Evolutionary conservation across 2,329 filamentous ascomycete species (phyloP).

Genomic region (Aspergillus puulaauensis): DNA sequence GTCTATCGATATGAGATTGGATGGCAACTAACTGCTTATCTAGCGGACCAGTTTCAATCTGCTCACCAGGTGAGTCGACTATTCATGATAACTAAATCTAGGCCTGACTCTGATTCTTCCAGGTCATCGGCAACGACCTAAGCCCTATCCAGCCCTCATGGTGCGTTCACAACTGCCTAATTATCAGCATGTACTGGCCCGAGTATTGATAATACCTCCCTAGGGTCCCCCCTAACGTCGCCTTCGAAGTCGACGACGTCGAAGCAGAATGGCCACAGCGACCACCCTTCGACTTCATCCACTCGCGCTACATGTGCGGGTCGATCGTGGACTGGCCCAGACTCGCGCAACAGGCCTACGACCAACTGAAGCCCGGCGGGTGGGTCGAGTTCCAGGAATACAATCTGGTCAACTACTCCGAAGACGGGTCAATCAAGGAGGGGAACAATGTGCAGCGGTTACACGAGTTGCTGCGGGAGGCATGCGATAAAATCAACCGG

Average conservation of each 20-base stretch:
- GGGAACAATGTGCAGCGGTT: constrained; percentile 2
- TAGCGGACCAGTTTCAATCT: not conserved
- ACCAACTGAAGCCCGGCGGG: constrained; percentile 5
- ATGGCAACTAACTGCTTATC: not conserved
- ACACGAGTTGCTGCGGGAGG: not conserved
- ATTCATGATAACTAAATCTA: not conserved
- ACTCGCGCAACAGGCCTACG: constrained; percentile 2
- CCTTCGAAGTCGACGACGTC: constrained; percentile 12
- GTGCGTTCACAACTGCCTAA: not conserved
- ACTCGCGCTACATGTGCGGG: constrained; percentile 9
- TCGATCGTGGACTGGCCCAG: constrained; percentile 11
- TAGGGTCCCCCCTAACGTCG: constrained; percentile 10
- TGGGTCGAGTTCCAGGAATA: constrained; percentile 14
- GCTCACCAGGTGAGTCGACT: not conserved
- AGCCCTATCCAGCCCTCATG: constrained; percentile 11
- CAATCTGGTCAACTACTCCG: constrained; percentile 5
- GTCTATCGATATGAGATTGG: not conserved
- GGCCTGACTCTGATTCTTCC: too few species aligned
- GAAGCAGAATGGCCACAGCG: constrained; percentile 6
- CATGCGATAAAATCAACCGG: not conserved
- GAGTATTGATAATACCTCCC: not conserved
- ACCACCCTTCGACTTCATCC: constrained; percentile 7
- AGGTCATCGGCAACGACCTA: constrained; percentile 10
- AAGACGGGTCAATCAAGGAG: not conserved
- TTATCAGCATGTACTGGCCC: not conserved